Percentiles rank a stretch among this genome's conserved stretches.
Conservation (phyloP, 2,329 filamentous ascomycete genomes). For the Ampelomyces quisqualis region DNA sequence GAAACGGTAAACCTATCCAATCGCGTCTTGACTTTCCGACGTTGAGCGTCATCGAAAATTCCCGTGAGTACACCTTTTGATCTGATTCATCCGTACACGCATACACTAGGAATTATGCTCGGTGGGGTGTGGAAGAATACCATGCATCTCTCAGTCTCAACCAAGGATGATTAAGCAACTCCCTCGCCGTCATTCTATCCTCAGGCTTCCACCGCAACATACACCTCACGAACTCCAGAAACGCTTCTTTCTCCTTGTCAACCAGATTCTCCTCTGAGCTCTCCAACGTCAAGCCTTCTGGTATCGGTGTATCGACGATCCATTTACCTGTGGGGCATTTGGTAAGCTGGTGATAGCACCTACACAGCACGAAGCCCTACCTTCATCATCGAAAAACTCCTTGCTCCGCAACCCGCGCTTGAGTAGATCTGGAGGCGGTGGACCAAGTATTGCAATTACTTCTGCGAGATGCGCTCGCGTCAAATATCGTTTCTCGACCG, state of each 20-base stretch:
- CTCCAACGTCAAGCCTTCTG: constrained; percentile 11
- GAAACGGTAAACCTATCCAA: no score
- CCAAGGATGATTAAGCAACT: constrained; percentile 8
- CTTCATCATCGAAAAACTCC: constrained; percentile 19
- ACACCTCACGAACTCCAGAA: constrained; percentile 36
- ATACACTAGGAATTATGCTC: no score
- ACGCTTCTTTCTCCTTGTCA: constrained; percentile 27
- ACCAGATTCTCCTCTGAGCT: constrained; percentile 18
- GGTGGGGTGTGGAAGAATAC: no score
- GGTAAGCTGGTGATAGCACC: constrained; percentile 4
- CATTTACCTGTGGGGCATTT: constrained; percentile 17
- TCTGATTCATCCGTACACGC: no score
- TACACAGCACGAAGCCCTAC: constrained; percentile 7
- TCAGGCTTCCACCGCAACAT: constrained; percentile 44
- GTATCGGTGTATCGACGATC: constrained; percentile 13
- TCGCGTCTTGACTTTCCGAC: no score
- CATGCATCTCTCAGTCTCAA: no score
- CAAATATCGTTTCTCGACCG: constrained; percentile 25
- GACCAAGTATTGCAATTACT: constrained; percentile 23
- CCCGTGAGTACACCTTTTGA: no score
- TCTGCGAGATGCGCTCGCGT: constrained; percentile 32
- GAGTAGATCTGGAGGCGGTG: constrained; percentile 19
- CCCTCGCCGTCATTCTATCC: constrained; percentile 20
- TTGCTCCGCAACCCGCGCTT: constrained; percentile 10
- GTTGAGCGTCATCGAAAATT: no score